Percentiles rank a stretch among this genome's conserved stretches.
Conservation (phyloP, 495 filamentous ascomycete species). For the Neurospora sp. region DNA sequence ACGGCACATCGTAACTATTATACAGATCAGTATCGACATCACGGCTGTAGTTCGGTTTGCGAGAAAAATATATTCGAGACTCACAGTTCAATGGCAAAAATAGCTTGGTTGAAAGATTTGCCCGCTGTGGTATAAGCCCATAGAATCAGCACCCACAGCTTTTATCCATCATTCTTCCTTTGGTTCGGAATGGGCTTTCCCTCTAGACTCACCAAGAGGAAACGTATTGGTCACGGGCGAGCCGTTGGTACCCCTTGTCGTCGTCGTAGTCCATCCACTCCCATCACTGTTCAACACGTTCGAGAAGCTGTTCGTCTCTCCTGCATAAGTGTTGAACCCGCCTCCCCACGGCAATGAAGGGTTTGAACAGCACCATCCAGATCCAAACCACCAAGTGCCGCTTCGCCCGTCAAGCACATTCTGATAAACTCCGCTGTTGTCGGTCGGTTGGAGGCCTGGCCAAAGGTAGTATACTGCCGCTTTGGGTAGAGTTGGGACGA, state of each 20-base stretch:
- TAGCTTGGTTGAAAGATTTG: slow-evolving; percentile 32
- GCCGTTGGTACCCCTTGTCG: slow-evolving; percentile 11
- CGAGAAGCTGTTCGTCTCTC: slow-evolving; percentile 22
- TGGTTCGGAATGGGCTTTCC: not conserved
- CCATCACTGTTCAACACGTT: slow-evolving; percentile 13
- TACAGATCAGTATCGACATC: not conserved
- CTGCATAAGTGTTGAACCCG: slow-evolving; percentile 26
- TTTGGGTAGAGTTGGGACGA: slow-evolving; percentile 24
- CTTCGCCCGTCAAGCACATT: slow-evolving; percentile 31
- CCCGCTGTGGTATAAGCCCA: not conserved
- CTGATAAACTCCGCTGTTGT: slow-evolving; percentile 32
- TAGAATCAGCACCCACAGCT: slow-evolving; percentile 1
- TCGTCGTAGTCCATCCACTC: slow-evolving; percentile 14
- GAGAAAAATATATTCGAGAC: not conserved
- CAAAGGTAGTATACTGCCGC: slow-evolving; percentile 32
- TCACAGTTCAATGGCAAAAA: slow-evolving; percentile 31
- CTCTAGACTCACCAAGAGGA: slow-evolving; percentile 5
- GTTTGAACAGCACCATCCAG: slow-evolving; percentile 34
- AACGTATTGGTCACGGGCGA: slow-evolving; percentile 18
- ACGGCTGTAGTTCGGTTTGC: not conserved
- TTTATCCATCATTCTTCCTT: not conserved
- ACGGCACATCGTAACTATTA: slow-evolving; percentile 19
- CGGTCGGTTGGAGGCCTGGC: slow-evolving; percentile 33
- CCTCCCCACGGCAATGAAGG: slow-evolving; percentile 30
- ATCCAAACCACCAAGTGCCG: slow-evolving; percentile 35